phyloP scores from a whole-genome alignment of 192 early-diverging fungal species.

The Paraglomus occultum region DNA sequence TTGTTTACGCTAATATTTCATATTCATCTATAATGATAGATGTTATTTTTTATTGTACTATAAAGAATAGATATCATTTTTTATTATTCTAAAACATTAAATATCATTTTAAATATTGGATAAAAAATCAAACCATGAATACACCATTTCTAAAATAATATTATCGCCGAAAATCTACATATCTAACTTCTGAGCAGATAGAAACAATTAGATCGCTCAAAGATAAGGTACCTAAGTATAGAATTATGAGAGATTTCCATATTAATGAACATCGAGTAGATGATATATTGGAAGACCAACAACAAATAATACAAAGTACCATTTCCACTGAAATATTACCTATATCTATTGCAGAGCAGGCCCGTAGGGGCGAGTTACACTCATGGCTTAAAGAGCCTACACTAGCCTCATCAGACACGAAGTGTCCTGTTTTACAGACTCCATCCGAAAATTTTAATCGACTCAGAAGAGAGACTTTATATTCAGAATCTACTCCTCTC shows the following conservation, averaged over 20 bases:
- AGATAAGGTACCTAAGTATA: slow-evolving; percentile 24
- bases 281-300: slow-evolving; percentile 13
- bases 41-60: slow-evolving; percentile 18
- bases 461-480: neutral
- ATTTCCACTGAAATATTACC: too few relatives aligned
- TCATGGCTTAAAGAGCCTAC: neutral
- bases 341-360: neutral
- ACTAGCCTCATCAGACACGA: neutral
- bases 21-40: slow-evolving; percentile 21
- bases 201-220: slow-evolving; percentile 25
- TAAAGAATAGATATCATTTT: slow-evolving; percentile 20
- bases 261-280: slow-evolving; percentile 21
- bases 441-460: slow-evolving; percentile 17
- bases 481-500: neutral
- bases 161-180: slow-evolving; percentile 18
- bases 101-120: slow-evolving; percentile 9
- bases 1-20: slow-evolving; percentile 12
- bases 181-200: slow-evolving; percentile 17
- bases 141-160: slow-evolving; percentile 23
- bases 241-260: slow-evolving; percentile 25
- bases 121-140: slow-evolving; percentile 15
- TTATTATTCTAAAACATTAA: slow-evolving; percentile 16
- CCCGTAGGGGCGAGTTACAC: neutral
- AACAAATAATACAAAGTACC: slow-evolving; percentile 6
- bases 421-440: slow-evolving; percentile 4